phyloP scores from a whole-genome alignment of 2,329 filamentous ascomycete genomes.

The Aspergillus novoparasiticus region DNA sequence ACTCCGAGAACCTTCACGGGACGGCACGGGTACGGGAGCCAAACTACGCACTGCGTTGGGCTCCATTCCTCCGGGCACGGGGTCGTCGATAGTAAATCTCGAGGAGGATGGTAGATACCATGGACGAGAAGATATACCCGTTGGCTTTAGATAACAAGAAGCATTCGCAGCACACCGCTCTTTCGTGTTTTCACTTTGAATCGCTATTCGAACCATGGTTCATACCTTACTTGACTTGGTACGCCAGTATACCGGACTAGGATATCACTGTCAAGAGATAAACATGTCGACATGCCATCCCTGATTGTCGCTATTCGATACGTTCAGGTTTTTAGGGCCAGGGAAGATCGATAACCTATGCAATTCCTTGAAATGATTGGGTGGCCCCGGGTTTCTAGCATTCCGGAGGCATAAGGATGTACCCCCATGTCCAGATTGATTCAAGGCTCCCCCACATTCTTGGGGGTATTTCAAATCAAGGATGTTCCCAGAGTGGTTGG shows the following conservation, averaged over 20 bases:
- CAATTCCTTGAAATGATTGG: neutral
- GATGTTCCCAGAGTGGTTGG: neutral
- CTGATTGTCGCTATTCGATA: neutral
- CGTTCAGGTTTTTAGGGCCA: neutral
- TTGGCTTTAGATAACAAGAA: neutral
- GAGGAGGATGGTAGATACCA: neutral
- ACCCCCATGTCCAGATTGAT: slow-evolving; percentile 3
- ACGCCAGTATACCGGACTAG: neutral
- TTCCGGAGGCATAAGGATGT: neutral
- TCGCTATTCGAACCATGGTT: neutral
- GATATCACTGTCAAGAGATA: neutral
- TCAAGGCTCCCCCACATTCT: slow-evolving; percentile 8
- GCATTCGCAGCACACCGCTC: neutral
- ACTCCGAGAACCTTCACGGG: slow-evolving; percentile 43
- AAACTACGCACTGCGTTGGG: slow-evolving; percentile 5
- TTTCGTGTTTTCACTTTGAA: neutral
- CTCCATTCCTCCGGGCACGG: neutral
- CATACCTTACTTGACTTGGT: neutral
- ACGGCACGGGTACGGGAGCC: slow-evolving; percentile 35
- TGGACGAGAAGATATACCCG: neutral
- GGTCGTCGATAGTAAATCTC: neutral
- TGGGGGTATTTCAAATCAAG: slow-evolving; percentile 14
- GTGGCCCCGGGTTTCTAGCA: neutral
- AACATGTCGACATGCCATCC: neutral
- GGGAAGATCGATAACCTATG: neutral